A percentile compares a stretch with the other conserved stretches of the same genome.
These are phyloP conservation scores for Neurospora sp. DNA, from an alignment of 495 filamentous ascomycete species.

Conservation along the genomic window DNA sequence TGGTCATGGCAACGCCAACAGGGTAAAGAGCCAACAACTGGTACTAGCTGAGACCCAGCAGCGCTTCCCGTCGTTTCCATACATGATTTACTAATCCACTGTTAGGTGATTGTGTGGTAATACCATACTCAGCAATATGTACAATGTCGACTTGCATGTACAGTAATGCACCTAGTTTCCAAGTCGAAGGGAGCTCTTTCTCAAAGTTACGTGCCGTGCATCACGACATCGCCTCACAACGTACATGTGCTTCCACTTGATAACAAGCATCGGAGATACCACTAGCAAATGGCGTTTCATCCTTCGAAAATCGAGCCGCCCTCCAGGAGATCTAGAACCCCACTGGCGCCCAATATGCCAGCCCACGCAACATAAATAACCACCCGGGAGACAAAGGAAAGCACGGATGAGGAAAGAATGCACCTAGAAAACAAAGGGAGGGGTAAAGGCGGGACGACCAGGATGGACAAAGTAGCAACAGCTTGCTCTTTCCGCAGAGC, in stretches of 20 bases:
- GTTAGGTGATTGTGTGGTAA: background rate
- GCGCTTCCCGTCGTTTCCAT: background rate
- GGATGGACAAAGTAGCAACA: background rate
- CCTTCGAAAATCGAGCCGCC: background rate
- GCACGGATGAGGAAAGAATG: background rate
- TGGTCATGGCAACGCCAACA: background rate
- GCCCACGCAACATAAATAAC: background rate
- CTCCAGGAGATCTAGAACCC: background rate
- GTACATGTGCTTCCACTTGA: background rate
- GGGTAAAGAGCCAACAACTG: background rate
- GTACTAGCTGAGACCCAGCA: background rate
- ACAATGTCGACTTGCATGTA: background rate
- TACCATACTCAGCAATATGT: background rate
- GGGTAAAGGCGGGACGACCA: background rate
- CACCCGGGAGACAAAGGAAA: background rate
- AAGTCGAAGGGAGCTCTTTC: background rate
- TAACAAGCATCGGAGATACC: background rate
- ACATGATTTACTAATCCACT: background rate
- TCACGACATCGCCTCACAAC: background rate
- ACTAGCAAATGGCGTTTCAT: background rate
- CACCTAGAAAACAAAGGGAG: background rate
- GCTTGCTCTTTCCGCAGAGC: background rate
- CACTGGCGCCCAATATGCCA: background rate
- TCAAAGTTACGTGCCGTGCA: background rate
- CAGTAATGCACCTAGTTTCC: background rate